A percentile compares a stretch with the other conserved stretches of the same genome.
Evolutionary conservation across 2,329 filamentous ascomycete genomes (phyloP).

Genomic region (Trichophyton equinum): DNA sequence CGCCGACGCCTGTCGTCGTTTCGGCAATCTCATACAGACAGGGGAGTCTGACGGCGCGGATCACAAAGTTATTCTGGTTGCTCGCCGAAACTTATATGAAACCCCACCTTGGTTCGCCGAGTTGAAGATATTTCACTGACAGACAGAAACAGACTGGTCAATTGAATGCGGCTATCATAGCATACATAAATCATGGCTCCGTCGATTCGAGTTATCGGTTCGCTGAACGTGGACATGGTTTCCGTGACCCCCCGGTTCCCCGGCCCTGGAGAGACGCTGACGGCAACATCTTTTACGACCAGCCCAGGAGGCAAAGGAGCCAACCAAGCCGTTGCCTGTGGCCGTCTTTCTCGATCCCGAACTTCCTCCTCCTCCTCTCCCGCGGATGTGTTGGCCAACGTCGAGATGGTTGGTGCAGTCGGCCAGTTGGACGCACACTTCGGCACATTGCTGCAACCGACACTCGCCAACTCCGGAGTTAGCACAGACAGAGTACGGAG

Average conservation of each 20-base stretch:
- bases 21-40: background rate
- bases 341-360: constrained; percentile 57
- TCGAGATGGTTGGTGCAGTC: constrained; percentile 64
- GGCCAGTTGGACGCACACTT: constrained; percentile 51
- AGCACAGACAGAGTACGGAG: constrained; percentile 44
- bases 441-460: constrained; percentile 45
- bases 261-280: constrained; percentile 73
- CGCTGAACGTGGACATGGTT: constrained; percentile 88
- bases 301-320: constrained; percentile 88
- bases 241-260: constrained; percentile 78
- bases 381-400: constrained; percentile 25
- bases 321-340: constrained; percentile 86
- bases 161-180: background rate
- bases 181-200: constrained; percentile 25
- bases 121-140: background rate
- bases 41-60: background rate
- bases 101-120: background rate
- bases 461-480: constrained; percentile 50
- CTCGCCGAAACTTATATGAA: background rate
- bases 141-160: background rate
- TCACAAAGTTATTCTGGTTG: background rate
- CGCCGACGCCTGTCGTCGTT: background rate
- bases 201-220: constrained; percentile 72
- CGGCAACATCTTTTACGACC: constrained; percentile 61
- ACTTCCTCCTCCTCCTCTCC: constrained; percentile 9